phyloP scores from a whole-genome alignment of 2,329 filamentous ascomycete genomes.

The Sclerotinia sclerotiorum region DNA sequence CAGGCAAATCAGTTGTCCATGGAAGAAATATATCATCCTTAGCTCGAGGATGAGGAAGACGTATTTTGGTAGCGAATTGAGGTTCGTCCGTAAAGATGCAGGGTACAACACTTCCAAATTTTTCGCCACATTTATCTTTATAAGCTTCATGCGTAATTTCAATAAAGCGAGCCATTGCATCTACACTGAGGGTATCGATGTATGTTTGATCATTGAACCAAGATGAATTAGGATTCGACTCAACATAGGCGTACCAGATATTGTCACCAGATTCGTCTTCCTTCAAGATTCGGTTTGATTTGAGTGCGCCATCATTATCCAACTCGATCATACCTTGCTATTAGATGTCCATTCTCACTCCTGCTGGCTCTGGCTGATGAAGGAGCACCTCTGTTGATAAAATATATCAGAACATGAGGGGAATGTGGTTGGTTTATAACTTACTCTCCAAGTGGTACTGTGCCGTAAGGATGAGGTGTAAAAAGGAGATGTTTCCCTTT shows the following conservation, averaged over 20 bases:
- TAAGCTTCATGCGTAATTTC: conserved; percentile 40
- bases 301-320: conserved; percentile 35
- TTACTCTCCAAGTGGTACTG: conserved; percentile 13
- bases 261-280: conserved; percentile 32
- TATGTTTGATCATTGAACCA: conserved; percentile 42
- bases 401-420: conserved; percentile 10
- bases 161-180: conserved; percentile 38
- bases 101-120: conserved; percentile 38
- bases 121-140: conserved; percentile 37
- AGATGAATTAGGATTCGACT: conserved; percentile 36
- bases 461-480: conserved; percentile 32
- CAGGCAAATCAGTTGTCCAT: conserved; percentile 38
- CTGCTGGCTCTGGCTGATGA: conserved; percentile 14
- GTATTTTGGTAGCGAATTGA: conserved; percentile 40
- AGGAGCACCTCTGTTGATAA: conserved; percentile 19
- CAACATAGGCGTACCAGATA: conserved; percentile 41
- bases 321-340: conserved; percentile 37
- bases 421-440: background rate
- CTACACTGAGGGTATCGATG: conserved; percentile 38
- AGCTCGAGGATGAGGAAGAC: conserved; percentile 33
- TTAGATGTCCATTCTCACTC: conserved; percentile 31
- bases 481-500: conserved; percentile 39
- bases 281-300: conserved; percentile 30
- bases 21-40: conserved; percentile 39
- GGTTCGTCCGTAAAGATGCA: conserved; percentile 42